Base-by-base conservation (phyloP, 139 green algal genomes). In the Axilococcus clingmanii region DNA sequence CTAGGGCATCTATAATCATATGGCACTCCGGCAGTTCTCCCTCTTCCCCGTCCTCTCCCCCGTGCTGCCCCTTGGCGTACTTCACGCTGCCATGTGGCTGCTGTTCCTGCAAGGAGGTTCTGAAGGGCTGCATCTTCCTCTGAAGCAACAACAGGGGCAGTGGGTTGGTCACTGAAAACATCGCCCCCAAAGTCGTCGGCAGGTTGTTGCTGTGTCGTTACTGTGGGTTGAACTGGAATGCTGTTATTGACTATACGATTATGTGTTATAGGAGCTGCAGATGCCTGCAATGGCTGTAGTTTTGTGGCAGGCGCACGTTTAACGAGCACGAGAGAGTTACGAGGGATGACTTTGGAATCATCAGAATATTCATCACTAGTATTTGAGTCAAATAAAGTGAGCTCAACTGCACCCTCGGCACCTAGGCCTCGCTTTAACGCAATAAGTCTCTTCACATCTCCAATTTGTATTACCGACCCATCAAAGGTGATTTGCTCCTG, bases 401-500 rank as follows among this genome's bases (percentile, higher is more conserved):
- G 63, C 64, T 86, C 77, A 9, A 61, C 51, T 6, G 46, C 59
- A 28, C 72, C 78, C n/a, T 79, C 79, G 4, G 68, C 41, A 4
- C 61, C 71, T 4, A 90, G 64, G 4, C 78, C 78, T 42, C 80
- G 82, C 48, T 86, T 86, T 28, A 80, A 63, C 3, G 82, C 79
- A 30, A 91, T 85, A 7, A 87, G 52, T 2, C 69, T 71, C 60
- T 87, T 89, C 16, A 92, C 61, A 54, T 93, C 83, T 22, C 69
- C 66, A 3, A 86, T 77, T 28, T 62, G 77, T 5, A 93, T 75
- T 28, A 85, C 80, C 40, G 74, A 56, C 24, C 82, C 83, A 22
- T 88, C 75, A 58, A 93, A 93, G 0, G 34, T 41, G 8, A 93
- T 57, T 2, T 48, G 64, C 22, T 87, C 76, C 55, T 72, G 54